Conservation (phyloP, 2,329 filamentous ascomycete species). For the Coleophoma cylindrospora region DNA sequence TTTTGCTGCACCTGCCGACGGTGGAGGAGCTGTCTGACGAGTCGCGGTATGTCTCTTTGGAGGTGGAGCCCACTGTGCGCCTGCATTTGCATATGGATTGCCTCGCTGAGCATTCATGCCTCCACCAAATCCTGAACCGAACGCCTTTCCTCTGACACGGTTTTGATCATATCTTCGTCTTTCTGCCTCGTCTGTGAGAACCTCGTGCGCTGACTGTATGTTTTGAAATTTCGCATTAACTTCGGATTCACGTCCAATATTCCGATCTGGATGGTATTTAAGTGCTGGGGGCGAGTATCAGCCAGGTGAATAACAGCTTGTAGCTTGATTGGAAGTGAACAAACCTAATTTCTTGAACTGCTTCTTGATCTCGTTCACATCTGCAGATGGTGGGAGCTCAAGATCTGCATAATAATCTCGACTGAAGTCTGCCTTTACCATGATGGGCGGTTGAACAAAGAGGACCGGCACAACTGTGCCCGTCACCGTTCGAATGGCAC, state of each 20-base stretch:
- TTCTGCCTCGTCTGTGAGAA: constrained; percentile 41
- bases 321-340: constrained; percentile 6
- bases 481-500: not conserved
- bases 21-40: constrained; percentile 13
- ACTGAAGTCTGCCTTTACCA: constrained; percentile 28
- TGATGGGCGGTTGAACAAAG: constrained; percentile 8
- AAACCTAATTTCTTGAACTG: constrained; percentile 63
- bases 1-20: constrained; percentile 23
- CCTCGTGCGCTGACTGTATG: constrained; percentile 66
- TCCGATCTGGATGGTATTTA: constrained; percentile 66
- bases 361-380: constrained; percentile 61
- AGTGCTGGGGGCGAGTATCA: constrained; percentile 41
- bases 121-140: not conserved
- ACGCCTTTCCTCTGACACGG: constrained; percentile 9
- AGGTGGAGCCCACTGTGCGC: constrained; percentile 23
- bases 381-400: constrained; percentile 51
- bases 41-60: constrained; percentile 22
- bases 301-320: not conserved
- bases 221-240: constrained; percentile 64
- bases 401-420: constrained; percentile 65
- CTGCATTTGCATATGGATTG: constrained; percentile 26
- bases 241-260: constrained; percentile 62
- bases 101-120: constrained; percentile 18
- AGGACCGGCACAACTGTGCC: not conserved
- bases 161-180: constrained; percentile 26